phyloP scores from a whole-genome alignment of 2,329 filamentous ascomycete species.

The Arthrocladium fulminans region DNA sequence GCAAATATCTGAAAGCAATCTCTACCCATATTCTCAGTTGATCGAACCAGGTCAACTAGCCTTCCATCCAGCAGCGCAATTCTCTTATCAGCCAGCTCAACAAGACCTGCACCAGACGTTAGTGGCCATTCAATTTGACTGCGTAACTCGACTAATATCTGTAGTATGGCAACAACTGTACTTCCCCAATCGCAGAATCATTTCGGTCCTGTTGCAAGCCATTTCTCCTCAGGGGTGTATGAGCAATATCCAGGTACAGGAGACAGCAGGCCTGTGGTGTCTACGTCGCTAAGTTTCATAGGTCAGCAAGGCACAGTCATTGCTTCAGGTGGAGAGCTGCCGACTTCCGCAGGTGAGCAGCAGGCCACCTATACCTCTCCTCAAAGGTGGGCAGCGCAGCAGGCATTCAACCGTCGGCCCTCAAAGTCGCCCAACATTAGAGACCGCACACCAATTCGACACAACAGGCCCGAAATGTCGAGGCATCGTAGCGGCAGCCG shows the following conservation, averaged over 20 bases:
- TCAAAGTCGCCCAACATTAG: slow-evolving; percentile 10
- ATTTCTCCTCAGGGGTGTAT: neutral
- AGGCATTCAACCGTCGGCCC: neutral
- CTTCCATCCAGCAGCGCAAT: neutral
- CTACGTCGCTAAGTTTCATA: neutral
- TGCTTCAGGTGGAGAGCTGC: neutral
- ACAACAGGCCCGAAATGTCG: slow-evolving; percentile 12
- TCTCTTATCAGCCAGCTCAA: neutral
- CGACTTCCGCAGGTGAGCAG: neutral
- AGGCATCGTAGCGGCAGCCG: slow-evolving; percentile 19
- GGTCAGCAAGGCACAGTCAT: neutral
- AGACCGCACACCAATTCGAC: slow-evolving; percentile 21
- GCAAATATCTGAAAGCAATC: neutral
- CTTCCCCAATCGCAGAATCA: neutral
- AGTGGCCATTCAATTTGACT: neutral
- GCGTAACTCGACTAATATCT: neutral
- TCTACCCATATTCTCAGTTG: neutral
- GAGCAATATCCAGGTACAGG: slow-evolving; percentile 2
- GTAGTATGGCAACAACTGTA: slow-evolving; percentile 8
- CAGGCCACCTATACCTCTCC: slow-evolving; percentile 1
- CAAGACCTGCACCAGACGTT: slow-evolving; percentile 2
- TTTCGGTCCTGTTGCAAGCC: neutral
- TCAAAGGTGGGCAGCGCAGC: slow-evolving; percentile 7
- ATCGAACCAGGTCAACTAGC: neutral
- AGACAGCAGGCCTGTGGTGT: neutral